Conservation (phyloP, 768 basidiomycete genomes). For the Lactarius pseudohatsudake region DNA sequence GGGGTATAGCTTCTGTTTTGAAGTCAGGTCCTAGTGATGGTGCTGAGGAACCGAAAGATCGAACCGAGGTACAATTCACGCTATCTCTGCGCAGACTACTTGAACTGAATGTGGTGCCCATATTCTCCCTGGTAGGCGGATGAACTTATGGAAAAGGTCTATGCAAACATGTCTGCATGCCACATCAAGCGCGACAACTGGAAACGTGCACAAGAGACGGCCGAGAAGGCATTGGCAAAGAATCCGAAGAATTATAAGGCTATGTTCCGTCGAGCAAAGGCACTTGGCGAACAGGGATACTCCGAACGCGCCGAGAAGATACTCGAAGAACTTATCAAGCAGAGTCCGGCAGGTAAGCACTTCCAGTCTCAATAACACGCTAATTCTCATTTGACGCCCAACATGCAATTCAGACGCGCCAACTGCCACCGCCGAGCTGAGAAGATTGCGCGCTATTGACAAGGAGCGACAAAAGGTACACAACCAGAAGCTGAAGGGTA, state of each 20-base stretch:
- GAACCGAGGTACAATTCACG: conserved; percentile 55
- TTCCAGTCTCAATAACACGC: not conserved
- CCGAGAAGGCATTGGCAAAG: conserved; percentile 76
- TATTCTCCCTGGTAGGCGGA: conserved; percentile 55
- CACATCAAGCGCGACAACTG: conserved; percentile 80
- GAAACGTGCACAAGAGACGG: conserved; percentile 76
- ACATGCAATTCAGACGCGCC: conserved; percentile 46
- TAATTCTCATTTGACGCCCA: not conserved
- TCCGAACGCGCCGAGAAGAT: conserved; percentile 70
- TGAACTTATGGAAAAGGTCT: conserved; percentile 74
- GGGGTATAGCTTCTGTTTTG: conserved; percentile 6
- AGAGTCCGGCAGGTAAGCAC: conserved; percentile 57
- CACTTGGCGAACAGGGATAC: conserved; percentile 70
- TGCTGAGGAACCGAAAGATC: conserved; percentile 47
- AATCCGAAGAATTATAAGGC: conserved; percentile 79
- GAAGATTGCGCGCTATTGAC: conserved; percentile 58
- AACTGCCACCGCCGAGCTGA: conserved; percentile 62
- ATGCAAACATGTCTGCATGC: conserved; percentile 83
- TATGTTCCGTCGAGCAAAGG: conserved; percentile 79
- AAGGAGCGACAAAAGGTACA: conserved; percentile 63
- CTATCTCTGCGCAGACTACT: not conserved
- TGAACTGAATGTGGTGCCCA: not conserved
- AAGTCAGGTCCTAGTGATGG: conserved; percentile 16
- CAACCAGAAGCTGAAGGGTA: conserved; percentile 76
- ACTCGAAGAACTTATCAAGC: conserved; percentile 61